Percentiles rank a stretch among this genome's conserved stretches.
Evolutionary conservation across 139 green algal genomes (phyloP).

Genomic region (Klebsormidium nitens): DNA sequence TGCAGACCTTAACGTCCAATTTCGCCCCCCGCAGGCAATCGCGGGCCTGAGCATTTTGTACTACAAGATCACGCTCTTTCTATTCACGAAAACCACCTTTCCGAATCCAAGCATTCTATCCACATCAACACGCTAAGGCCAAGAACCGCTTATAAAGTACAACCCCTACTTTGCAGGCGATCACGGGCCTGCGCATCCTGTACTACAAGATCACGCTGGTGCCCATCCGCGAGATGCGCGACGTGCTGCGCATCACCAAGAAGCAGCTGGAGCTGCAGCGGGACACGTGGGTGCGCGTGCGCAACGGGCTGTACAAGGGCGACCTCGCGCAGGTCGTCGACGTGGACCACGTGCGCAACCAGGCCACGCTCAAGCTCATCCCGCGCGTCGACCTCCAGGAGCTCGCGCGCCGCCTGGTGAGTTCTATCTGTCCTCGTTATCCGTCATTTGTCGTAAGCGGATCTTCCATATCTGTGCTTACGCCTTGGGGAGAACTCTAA

Average conservation of each 20-base stretch:
- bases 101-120: too few species aligned
- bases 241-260: conserved; percentile 66
- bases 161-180: too few species aligned
- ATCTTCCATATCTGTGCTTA: too few species aligned
- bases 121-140: too few species aligned
- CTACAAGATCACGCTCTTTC: too few species aligned
- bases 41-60: too few species aligned
- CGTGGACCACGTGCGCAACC: conserved; percentile 61
- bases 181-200: conserved; percentile 66
- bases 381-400: conserved; percentile 74
- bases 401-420: conserved; percentile 8
- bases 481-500: too few species aligned
- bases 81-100: too few species aligned
- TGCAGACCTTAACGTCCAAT: too few species aligned
- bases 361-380: conserved; percentile 59
- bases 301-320: conserved; percentile 78
- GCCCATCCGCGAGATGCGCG: conserved; percentile 86
- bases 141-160: too few species aligned
- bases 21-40: too few species aligned
- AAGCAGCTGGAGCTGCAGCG: conserved; percentile 34
- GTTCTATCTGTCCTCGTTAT: too few species aligned
- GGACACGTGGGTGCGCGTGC: conserved; percentile 76
- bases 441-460: background rate
- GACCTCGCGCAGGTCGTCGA: conserved; percentile 87
- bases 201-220: conserved; percentile 68